Evolutionary conservation across 2,329 filamentous ascomycete species (phyloP).

Genomic region (Ophiostoma tasmaniense): DNA sequence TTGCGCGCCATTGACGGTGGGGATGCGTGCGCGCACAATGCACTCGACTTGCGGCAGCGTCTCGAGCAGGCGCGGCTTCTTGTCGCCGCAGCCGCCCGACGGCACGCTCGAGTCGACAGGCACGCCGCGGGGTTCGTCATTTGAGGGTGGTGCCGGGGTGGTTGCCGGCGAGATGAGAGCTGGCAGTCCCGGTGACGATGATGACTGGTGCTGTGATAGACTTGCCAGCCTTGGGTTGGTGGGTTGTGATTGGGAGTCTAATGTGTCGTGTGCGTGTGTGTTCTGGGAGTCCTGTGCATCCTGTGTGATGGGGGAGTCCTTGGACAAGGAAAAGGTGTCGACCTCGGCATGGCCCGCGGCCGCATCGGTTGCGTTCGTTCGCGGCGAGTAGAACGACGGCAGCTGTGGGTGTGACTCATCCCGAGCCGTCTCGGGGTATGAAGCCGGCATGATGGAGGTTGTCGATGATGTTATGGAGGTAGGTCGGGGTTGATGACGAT

Average conservation of each 20-base stretch:
- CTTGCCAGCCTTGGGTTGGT: not conserved
- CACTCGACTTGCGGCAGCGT: slow-evolving; percentile 81
- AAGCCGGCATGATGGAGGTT: slow-evolving; percentile 7
- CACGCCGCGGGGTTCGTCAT: slow-evolving; percentile 39
- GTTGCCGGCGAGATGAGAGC: slow-evolving; percentile 12
- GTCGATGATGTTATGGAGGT: not conserved
- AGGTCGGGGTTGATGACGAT: not conserved
- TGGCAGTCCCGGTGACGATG: not conserved
- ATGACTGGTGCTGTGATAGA: not conserved
- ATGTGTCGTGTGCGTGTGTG: not conserved
- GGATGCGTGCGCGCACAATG: slow-evolving; percentile 88
- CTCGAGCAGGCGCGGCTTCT: slow-evolving; percentile 63
- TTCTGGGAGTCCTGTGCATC: not conserved
- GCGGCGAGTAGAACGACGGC: slow-evolving; percentile 20
- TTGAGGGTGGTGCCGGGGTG: not conserved
- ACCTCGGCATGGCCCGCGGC: slow-evolving; percentile 15
- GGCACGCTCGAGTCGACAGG: slow-evolving; percentile 52
- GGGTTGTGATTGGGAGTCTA: not conserved
- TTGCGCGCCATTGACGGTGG: slow-evolving; percentile 81
- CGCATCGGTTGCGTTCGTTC: slow-evolving; percentile 17
- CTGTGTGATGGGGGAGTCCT: not conserved
- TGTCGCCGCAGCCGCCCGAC: slow-evolving; percentile 51
- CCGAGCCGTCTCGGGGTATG: not conserved
- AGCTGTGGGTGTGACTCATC: slow-evolving; percentile 6
- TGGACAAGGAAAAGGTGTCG: slow-evolving; percentile 13